Evolutionary conservation across 768 basidiomycete species (phyloP), one percentile per base, ranked within the genome.

Genomic region (Serendipita sp.): DNA sequence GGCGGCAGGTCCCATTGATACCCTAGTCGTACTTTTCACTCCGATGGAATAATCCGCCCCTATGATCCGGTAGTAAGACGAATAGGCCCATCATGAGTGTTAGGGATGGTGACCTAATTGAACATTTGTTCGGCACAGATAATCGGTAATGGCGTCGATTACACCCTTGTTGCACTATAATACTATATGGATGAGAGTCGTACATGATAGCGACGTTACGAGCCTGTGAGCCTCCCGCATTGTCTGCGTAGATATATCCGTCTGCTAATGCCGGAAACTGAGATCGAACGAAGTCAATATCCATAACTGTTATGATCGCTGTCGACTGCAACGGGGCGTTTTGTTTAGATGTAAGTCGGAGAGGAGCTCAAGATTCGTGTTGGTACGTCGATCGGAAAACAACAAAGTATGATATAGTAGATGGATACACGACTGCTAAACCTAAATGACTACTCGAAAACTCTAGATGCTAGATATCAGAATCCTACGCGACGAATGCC

Each of bases 181-280:
- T 16, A 8, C 48, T 16, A 13, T 35, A 44, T 60, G 23, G 15
- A 28, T 60, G 34, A 58, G 36, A 18, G 13, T 15, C 51, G 5
- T 15, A 16, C 11, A 64, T 28, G 35, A 18, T 23, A 18, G 2
- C 23, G 56, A 23, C 35, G 28, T 16, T 30, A 34, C 67, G 38
- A 47, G 69, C 81, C 71, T 83, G 88, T 2, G 86, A 88, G 5
- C 87, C 88, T 0, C 86, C 88, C 0, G 88, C 88, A 66, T 86
- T 89, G 75, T 89, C 88, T 2, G 78, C 88, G 69, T 81, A 89
- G 66, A 87, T 78, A 69, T 78, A 88, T 1, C 82, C 83, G 1
- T 77, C 74, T 35, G 75, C 71, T 32, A 89, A 75, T 2, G 84
- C 74, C 2, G 86, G 88, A 71, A 89, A 89, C 44, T 80, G 78